Evolutionary conservation across 2,329 filamentous ascomycete genomes (phyloP).

Genomic region (Pseudocercospora eumusae): DNA sequence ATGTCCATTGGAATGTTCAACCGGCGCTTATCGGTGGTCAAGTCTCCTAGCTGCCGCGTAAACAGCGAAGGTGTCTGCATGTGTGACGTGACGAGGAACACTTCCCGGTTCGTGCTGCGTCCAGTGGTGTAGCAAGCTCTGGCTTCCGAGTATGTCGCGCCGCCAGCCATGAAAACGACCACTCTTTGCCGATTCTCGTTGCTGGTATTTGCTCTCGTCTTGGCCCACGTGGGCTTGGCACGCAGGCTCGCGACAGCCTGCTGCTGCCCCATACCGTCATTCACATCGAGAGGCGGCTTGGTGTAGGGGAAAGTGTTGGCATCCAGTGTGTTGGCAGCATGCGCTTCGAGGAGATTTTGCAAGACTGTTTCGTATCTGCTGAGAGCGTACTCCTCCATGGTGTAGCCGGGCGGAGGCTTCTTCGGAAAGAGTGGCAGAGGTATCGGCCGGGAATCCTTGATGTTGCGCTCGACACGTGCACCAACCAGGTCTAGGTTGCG

Average conservation of each 20-base stretch:
- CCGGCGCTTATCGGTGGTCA: slow-evolving; percentile 71
- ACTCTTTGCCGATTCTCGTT: slow-evolving; percentile 85
- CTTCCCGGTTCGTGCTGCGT: slow-evolving; percentile 69
- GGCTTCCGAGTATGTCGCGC: slow-evolving; percentile 89
- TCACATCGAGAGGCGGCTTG: slow-evolving; percentile 60
- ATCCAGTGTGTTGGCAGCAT: slow-evolving; percentile 47
- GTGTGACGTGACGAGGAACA: slow-evolving; percentile 87
- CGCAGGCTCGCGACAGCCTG: slow-evolving; percentile 67
- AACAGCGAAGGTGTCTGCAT: slow-evolving; percentile 88
- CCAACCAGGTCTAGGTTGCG: slow-evolving; percentile 81
- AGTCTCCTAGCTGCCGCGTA: slow-evolving; percentile 76
- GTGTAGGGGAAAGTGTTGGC: slow-evolving; percentile 51
- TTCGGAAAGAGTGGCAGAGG: slow-evolving; percentile 69
- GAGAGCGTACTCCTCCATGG: slow-evolving; percentile 77
- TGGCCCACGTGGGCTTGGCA: slow-evolving; percentile 94
- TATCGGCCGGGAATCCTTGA: slow-evolving; percentile 75
- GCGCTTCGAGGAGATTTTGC: slow-evolving; percentile 80
- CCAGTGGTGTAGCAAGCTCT: slow-evolving; percentile 87
- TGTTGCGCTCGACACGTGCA: slow-evolving; percentile 66
- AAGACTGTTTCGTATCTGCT: slow-evolving; percentile 82
- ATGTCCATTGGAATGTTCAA: slow-evolving; percentile 80
- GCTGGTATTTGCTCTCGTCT: slow-evolving; percentile 60
- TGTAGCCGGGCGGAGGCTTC: slow-evolving; percentile 58
- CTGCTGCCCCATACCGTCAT: slow-evolving; percentile 59
- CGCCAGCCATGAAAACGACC: slow-evolving; percentile 92